Evolutionary conservation across 2,329 filamentous ascomycete genomes (phyloP).

Genomic region (Penicillium verrucosum): DNA sequence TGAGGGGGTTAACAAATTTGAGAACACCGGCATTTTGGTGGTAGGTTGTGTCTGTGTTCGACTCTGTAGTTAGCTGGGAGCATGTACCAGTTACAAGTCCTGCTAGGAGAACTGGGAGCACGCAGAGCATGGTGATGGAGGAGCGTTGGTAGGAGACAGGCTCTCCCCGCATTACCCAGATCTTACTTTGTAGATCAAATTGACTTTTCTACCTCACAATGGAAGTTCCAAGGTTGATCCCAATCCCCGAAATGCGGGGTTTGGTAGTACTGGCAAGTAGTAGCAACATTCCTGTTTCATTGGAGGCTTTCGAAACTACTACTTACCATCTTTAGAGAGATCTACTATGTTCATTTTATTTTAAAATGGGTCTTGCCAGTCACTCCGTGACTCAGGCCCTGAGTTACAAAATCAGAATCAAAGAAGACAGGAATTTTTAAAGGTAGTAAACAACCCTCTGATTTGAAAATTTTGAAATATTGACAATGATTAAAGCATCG

Average conservation of each 20-base stretch:
- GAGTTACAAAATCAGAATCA: not conserved
- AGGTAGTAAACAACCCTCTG: not conserved
- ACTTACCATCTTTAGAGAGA: too few relatives aligned
- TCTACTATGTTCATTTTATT: too few relatives aligned
- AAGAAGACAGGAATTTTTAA: not conserved
- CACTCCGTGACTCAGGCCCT: too few relatives aligned
- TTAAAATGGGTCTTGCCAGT: too few relatives aligned
- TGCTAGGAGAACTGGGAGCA: not conserved
- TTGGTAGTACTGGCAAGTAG: not conserved
- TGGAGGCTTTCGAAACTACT: not conserved
- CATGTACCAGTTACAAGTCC: not conserved
- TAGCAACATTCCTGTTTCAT: not conserved
- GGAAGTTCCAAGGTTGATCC: not conserved
- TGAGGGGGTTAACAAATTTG: conserved; percentile 20
- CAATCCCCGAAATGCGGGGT: not conserved
- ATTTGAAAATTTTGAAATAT: not conserved
- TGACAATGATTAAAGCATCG: not conserved
- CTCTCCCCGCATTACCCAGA: not conserved
- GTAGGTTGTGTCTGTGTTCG: not conserved
- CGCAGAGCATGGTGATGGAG: not conserved
- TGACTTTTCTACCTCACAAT: not conserved
- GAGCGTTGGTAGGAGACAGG: not conserved
- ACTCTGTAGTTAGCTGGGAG: conserved; percentile 2
- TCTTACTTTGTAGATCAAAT: too few relatives aligned
- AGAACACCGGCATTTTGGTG: conserved; percentile 14